Conservation (phyloP, 371 early-diverging fungal species). For the Rhizopus delemar region DNA sequence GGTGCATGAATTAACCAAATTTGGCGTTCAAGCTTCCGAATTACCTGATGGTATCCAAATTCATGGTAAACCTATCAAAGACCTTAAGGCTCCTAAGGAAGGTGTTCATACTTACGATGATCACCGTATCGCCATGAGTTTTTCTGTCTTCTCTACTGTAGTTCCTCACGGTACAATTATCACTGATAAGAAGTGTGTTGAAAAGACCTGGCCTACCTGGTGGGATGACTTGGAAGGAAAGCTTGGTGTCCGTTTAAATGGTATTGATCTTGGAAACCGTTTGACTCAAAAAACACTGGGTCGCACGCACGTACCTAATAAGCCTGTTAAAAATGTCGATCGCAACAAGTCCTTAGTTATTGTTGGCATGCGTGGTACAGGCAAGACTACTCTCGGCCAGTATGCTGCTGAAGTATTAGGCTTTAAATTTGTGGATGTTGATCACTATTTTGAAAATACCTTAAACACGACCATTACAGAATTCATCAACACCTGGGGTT, state of each 20-base stretch:
- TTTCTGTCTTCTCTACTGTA: conserved; percentile 81
- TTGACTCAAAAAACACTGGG: conserved; percentile 39
- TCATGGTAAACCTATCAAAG: conserved; percentile 65
- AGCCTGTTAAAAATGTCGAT: conserved; percentile 11
- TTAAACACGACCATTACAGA: conserved; percentile 75
- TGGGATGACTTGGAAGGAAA: conserved; percentile 89
- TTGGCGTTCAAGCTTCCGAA: conserved; percentile 85
- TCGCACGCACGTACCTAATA: conserved; percentile 10
- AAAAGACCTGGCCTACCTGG: conserved; percentile 98
- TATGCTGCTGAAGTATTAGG: conserved; percentile 69
- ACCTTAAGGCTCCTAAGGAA: conserved; percentile 59
- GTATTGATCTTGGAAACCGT: conserved; percentile 67
- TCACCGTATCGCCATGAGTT: conserved; percentile 97
- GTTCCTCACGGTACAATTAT: conserved; percentile 77
- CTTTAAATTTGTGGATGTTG: conserved; percentile 86
- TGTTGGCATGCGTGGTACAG: conserved; percentile 97
- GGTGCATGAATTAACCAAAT: conserved; percentile 88
- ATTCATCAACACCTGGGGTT: conserved; percentile 77
- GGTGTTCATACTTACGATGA: conserved; percentile 94
- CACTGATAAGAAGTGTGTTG: conserved; percentile 93
- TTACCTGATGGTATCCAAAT: conserved; percentile 91
- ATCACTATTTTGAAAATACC: conserved; percentile 74
- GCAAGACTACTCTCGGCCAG: conserved; percentile 89
- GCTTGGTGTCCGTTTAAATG: conserved; percentile 72
- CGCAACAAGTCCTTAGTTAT: conserved; percentile 71